These are phyloP conservation scores for Microdochium trichocladiopsis DNA, from an alignment of 2,329 filamentous ascomycete genomes.

Conservation along the genomic window DNA sequence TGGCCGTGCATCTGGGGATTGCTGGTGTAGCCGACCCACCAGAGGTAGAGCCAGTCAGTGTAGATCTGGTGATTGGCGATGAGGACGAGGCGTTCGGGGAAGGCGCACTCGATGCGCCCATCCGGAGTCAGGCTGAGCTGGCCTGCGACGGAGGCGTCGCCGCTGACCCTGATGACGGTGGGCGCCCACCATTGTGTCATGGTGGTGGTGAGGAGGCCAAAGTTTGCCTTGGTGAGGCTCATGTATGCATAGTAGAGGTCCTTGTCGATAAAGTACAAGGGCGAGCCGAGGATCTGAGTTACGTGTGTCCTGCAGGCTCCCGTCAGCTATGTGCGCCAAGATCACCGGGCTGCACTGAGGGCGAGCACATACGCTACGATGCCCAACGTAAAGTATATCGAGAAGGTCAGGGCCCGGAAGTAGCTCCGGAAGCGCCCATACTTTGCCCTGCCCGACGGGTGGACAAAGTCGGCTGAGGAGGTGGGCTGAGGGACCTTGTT, in stretches of 20 bases:
- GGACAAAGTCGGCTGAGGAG: conserved; percentile 21
- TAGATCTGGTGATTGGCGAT: conserved; percentile 91
- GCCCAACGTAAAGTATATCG: conserved; percentile 43
- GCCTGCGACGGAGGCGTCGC: conserved; percentile 70
- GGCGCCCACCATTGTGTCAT: conserved; percentile 87
- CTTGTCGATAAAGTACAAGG: conserved; percentile 68
- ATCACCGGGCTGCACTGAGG: background rate
- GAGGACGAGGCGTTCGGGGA: conserved; percentile 74
- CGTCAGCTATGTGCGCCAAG: background rate
- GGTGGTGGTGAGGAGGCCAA: conserved; percentile 69
- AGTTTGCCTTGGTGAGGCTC: conserved; percentile 78
- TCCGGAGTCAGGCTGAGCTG: conserved; percentile 65
- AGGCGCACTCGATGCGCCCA: conserved; percentile 69
- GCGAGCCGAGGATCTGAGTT: conserved; percentile 70
- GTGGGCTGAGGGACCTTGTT: conserved; percentile 8
- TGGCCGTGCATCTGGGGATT: conserved; percentile 71
- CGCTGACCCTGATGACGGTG: conserved; percentile 74
- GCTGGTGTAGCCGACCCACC: conserved; percentile 87
- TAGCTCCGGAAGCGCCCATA: conserved; percentile 43
- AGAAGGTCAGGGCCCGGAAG: conserved; percentile 43
- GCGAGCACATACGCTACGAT: conserved; percentile 36
- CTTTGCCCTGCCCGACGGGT: conserved; percentile 49
- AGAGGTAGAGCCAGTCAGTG: conserved; percentile 87
- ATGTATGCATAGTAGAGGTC: conserved; percentile 82
- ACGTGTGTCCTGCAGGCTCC: conserved; percentile 45